phyloP scores from a whole-genome alignment of 2,329 filamentous ascomycete genomes.

The Neophaeococcomyces mojaviensis region DNA sequence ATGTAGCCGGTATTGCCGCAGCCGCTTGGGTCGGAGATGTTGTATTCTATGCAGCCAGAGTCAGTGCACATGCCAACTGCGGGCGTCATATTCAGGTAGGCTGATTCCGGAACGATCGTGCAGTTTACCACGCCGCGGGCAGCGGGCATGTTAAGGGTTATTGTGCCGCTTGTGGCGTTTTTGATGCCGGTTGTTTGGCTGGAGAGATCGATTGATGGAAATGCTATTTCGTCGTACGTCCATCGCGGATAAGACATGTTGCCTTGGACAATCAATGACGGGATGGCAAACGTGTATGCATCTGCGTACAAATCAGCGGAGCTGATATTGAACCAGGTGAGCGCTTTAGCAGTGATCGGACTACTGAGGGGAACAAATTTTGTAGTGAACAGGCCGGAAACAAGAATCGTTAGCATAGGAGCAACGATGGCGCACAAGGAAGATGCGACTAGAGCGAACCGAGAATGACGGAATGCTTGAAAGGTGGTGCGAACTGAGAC shows the following conservation, averaged over 20 bases:
- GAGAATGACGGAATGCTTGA: constrained; percentile 13
- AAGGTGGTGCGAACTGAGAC: constrained; percentile 13
- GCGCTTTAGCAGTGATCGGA: constrained; percentile 18
- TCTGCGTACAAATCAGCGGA: neutral
- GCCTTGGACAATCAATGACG: constrained; percentile 2
- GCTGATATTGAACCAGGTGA: constrained; percentile 20
- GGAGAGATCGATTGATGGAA: constrained; percentile 1
- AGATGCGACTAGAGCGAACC: constrained; percentile 15
- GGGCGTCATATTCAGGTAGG: constrained; percentile 8
- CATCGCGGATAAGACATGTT: constrained; percentile 9
- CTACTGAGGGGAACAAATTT: constrained; percentile 13
- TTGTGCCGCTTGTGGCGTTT: neutral
- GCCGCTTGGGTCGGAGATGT: constrained; percentile 14
- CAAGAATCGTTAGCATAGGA: constrained; percentile 21
- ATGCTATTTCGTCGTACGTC: constrained; percentile 7
- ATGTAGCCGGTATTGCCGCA: constrained; percentile 13
- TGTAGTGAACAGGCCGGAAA: constrained; percentile 24
- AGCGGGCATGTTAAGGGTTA: constrained; percentile 13
- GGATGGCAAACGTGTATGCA: constrained; percentile 6
- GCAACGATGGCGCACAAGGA: constrained; percentile 20
- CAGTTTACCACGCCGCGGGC: constrained; percentile 11
- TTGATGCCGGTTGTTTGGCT: neutral
- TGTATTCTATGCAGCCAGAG: constrained; percentile 4
- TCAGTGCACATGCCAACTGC: neutral
- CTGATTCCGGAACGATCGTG: constrained; percentile 12